phyloP scores from a whole-genome alignment of 306 rosid genomes.

The Canavalia ensiformis region DNA sequence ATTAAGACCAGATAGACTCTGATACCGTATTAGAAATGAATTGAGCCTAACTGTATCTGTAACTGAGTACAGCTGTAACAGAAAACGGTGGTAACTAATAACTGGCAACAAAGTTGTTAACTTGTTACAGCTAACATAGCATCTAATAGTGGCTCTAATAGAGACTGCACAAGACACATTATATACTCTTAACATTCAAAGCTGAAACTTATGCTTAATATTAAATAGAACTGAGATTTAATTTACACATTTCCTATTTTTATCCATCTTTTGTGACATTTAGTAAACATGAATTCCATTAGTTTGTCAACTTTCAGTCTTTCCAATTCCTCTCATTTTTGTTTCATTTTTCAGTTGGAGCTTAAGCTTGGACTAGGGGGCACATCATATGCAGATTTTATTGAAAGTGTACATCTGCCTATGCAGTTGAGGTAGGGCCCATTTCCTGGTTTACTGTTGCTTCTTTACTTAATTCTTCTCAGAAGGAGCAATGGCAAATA shows the following conservation, averaged over 20 bases:
- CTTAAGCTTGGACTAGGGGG: conserved; percentile 96
- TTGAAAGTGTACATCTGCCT: conserved; percentile 79
- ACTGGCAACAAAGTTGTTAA: too few species aligned
- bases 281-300: conserved; percentile 23
- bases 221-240: neutral
- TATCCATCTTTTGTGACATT: neutral
- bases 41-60: too few species aligned
- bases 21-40: too few species aligned
- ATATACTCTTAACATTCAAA: neutral
- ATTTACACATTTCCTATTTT: conserved; percentile 9
- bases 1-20: too few species aligned
- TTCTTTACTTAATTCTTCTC: conserved; percentile 24
- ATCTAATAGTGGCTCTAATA: neutral
- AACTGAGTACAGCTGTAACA: too few species aligned
- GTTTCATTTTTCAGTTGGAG: conserved; percentile 74
- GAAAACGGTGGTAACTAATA: too few species aligned
- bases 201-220: neutral
- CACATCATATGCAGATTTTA: conserved; percentile 93
- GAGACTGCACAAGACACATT: neutral
- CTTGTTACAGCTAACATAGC: neutral
- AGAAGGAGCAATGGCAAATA: neutral
- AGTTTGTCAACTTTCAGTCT: conserved; percentile 28
- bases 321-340: conserved; percentile 25
- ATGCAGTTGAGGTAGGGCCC: conserved; percentile 90
- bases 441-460: conserved; percentile 24